A percentile compares a stretch with the other conserved stretches of the same genome.
Conservation (phyloP, 1,284 basidiomycete genomes). For the Tetrapyrgos nigripes region DNA sequence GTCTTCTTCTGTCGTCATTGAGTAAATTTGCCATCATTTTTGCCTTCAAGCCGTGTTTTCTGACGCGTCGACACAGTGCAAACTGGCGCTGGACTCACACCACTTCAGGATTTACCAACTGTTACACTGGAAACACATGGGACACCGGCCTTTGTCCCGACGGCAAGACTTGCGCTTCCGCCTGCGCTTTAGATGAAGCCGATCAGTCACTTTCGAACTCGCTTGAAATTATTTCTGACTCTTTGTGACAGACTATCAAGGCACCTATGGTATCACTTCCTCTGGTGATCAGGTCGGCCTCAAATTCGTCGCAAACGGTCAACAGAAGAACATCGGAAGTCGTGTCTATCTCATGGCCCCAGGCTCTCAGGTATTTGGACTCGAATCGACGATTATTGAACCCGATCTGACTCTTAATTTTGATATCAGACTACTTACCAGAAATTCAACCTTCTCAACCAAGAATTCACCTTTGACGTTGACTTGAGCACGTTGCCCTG, state of each 20-base stretch:
- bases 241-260: neutral
- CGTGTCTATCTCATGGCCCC: conserved; percentile 56
- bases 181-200: conserved; percentile 68
- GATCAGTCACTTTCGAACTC: conserved; percentile 48
- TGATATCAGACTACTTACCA: too few species aligned
- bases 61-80: conserved; percentile 36
- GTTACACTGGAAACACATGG: conserved; percentile 63
- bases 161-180: conserved; percentile 45
- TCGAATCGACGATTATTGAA: too few species aligned
- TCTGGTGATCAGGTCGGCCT: conserved; percentile 54
- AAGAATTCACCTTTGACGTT: conserved; percentile 55
- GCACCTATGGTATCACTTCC: conserved; percentile 51
- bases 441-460: conserved; percentile 48
- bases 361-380: too few species aligned
- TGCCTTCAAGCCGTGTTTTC: neutral
- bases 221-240: conserved; percentile 14
- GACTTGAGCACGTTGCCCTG: conserved; percentile 38
- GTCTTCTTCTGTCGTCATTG: conserved; percentile 45
- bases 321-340: conserved; percentile 49
- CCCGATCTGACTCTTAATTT: too few species aligned
- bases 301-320: conserved; percentile 52
- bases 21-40: conserved; percentile 13
- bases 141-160: conserved; percentile 52
- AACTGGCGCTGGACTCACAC: conserved; percentile 50
- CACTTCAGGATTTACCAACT: conserved; percentile 52